A percentile compares a stretch with the other conserved stretches of the same genome.
Evolutionary conservation across 2,329 filamentous ascomycete species (phyloP).

Genomic region (Ceratocystis ficicola): DNA sequence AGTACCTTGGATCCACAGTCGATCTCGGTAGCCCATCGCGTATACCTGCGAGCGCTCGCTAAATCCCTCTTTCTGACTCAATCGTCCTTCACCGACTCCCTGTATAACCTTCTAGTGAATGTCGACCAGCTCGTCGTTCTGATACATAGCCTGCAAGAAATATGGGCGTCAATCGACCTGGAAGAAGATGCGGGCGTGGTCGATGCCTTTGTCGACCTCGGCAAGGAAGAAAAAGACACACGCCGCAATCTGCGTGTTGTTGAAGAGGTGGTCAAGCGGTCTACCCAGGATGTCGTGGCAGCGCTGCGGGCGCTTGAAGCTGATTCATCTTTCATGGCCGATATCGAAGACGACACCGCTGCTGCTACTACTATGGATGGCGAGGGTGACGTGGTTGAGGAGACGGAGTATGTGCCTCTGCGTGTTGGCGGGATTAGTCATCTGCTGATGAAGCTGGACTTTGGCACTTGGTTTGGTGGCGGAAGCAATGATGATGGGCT

Average conservation of each 20-base stretch:
- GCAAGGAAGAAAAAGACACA: conserved; percentile 59
- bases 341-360: conserved; percentile 32
- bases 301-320: conserved; percentile 38
- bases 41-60: conserved; percentile 58
- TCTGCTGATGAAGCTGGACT: conserved; percentile 82
- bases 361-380: conserved; percentile 31
- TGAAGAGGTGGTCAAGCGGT: conserved; percentile 51
- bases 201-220: conserved; percentile 59
- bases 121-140: conserved; percentile 74
- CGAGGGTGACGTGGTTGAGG: conserved; percentile 31
- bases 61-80: conserved; percentile 56
- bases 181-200: conserved; percentile 73
- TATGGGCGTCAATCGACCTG: conserved; percentile 68
- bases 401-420: conserved; percentile 49
- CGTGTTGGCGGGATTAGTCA: conserved; percentile 71
- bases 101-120: conserved; percentile 56
- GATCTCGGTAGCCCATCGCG: conserved; percentile 64
- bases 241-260: conserved; percentile 51
- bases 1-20: conserved; percentile 65
- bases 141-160: conserved; percentile 58
- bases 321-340: conserved; percentile 35
- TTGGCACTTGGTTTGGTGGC: conserved; percentile 44
- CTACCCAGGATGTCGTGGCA: conserved; percentile 55
- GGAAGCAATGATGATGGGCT: conserved; percentile 18
- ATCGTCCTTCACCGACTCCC: conserved; percentile 47